Evolutionary conservation across 2,329 filamentous ascomycete species (phyloP), one percentile per base, ranked within the genome.

Genomic region (Thielaviopsis musarum): DNA sequence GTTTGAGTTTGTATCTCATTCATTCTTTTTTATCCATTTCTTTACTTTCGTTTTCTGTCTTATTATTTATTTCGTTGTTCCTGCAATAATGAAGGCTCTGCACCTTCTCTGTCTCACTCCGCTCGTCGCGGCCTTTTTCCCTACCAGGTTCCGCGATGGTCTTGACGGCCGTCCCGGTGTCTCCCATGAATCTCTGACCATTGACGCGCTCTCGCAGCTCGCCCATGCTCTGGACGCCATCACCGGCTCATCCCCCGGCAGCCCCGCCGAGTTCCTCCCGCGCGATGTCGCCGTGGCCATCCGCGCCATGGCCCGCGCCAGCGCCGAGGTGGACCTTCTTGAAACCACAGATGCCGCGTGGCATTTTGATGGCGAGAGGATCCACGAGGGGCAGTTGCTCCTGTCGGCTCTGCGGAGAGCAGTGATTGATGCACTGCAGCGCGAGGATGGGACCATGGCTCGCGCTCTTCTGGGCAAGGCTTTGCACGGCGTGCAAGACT

Each of bases 121-220:
- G 12, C 24, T 61, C 22, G 38, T 52, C 7, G 26, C 53, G 1
- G 61, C 61, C 52, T 64, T 64, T 57, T 63, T 61, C 41, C 63
- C 63, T 0, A 64, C 62, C 34, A 61, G 58, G 28, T 63, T 62
- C 52, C 62, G 62, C 53, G 56, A 61, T 52, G 58, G 61, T 30
- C 60, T 64, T 9, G 45, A 58, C 38, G 57, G 45, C 26, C 59
- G 54, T 38, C 62, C 63, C 1, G 62, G 63, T 4, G 58, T 54
- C 13, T 63, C 62, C 5, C 63, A 64, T 52, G 62, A 62, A 54
- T 52, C 60, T 13, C 59, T 64, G 7, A 64, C 63, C 13, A 59
- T 64, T 22, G 54, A 56, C 9, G 59, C 58, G 34, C 59, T 64
- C 38, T 49, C 55, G 6, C 19, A 52, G 15, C 53, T 59, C 5